A percentile compares a stretch with the other conserved stretches of the same genome.
These are phyloP conservation scores for Coleophoma cylindrospora DNA, from an alignment of 2,329 filamentous ascomycete genomes.

Conservation along the genomic window DNA sequence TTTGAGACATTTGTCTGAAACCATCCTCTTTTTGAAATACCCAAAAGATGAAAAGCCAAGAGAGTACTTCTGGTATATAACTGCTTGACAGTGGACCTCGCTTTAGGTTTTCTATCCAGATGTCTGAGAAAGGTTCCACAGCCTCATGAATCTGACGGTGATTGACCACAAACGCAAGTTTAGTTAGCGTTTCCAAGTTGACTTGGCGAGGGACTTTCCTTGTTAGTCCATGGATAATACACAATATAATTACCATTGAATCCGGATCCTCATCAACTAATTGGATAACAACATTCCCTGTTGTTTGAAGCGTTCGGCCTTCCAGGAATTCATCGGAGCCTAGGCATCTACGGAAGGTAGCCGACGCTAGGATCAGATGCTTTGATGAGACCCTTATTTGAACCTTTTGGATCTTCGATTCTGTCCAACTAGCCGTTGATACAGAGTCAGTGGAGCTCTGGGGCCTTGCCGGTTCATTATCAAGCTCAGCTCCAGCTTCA, in stretches of 20 bases:
- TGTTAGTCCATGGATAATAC: conserved; percentile 39
- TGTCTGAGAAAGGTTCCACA: conserved; percentile 34
- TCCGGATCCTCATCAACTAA: conserved; percentile 23
- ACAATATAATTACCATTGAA: conserved; percentile 35
- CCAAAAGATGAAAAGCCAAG: conserved; percentile 15
- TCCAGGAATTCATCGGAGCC: conserved; percentile 5
- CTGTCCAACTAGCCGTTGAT: too few relatives aligned
- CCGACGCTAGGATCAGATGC: conserved; percentile 18
- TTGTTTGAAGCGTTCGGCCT: conserved; percentile 4
- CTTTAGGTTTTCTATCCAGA: conserved; percentile 31
- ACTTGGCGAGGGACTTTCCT: conserved; percentile 33
- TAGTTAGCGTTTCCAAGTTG: conserved; percentile 35
- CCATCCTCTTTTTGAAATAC: conserved; percentile 13
- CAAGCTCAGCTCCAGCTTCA: too few relatives aligned
- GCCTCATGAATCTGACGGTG: conserved; percentile 36
- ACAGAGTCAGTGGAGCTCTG: too few relatives aligned
- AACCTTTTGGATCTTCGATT: too few relatives aligned
- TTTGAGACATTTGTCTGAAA: conserved; percentile 14
- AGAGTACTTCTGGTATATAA: conserved; percentile 13
- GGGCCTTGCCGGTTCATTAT: too few relatives aligned
- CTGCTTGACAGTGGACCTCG: conserved; percentile 11
- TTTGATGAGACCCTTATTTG: conserved; percentile 9
- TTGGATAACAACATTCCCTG: conserved; percentile 11
- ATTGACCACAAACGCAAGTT: conserved; percentile 38
- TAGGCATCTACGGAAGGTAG: conserved; percentile 11